Percentiles rank a stretch among this genome's conserved stretches.
phyloP scores from a whole-genome alignment of 805 yeast genomes.

The Yarrowia sp. region DNA sequence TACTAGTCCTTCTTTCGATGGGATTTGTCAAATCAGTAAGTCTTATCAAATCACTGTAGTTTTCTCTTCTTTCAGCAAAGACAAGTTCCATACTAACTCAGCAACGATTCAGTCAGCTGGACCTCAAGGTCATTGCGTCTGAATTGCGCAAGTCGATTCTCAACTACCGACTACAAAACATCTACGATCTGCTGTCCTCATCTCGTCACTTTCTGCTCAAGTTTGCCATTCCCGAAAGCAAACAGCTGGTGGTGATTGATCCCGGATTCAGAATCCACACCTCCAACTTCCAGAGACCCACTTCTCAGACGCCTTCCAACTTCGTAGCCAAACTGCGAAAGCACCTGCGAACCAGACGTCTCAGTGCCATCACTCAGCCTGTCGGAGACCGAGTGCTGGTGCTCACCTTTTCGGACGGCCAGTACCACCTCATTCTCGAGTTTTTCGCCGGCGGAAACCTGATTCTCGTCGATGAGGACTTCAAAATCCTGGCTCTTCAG shows the following conservation, averaged over 20 bases:
- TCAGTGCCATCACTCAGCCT: constrained; percentile 75
- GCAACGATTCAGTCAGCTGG: constrained; percentile 88
- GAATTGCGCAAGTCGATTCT: constrained; percentile 67
- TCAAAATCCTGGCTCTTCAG: constrained; percentile 73
- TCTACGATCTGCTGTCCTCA: constrained; percentile 78
- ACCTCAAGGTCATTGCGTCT: constrained; percentile 70
- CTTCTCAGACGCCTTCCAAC: constrained; percentile 80
- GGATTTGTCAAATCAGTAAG: too few species aligned
- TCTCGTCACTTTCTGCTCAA: constrained; percentile 77
- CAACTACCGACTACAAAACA: constrained; percentile 78
- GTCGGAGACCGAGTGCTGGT: constrained; percentile 85
- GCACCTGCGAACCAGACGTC: constrained; percentile 79
- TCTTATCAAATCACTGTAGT: too few species aligned
- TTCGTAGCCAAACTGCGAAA: constrained; percentile 87
- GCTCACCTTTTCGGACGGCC: constrained; percentile 84
- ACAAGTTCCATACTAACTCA: too few species aligned
- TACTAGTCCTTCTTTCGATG: too few species aligned
- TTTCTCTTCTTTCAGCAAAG: too few species aligned
- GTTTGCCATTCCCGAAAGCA: constrained; percentile 83
- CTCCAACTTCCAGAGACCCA: constrained; percentile 81
- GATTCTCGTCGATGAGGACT: constrained; percentile 71
- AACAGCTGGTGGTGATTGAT: constrained; percentile 75
- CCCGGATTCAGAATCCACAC: constrained; percentile 83
- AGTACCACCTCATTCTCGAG: constrained; percentile 76
- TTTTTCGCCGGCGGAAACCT: constrained; percentile 96